A percentile compares a stretch with the other conserved stretches of the same genome.
Conservation (phyloP, 257 asterid genomes). For the Coffea eugenioides region DNA sequence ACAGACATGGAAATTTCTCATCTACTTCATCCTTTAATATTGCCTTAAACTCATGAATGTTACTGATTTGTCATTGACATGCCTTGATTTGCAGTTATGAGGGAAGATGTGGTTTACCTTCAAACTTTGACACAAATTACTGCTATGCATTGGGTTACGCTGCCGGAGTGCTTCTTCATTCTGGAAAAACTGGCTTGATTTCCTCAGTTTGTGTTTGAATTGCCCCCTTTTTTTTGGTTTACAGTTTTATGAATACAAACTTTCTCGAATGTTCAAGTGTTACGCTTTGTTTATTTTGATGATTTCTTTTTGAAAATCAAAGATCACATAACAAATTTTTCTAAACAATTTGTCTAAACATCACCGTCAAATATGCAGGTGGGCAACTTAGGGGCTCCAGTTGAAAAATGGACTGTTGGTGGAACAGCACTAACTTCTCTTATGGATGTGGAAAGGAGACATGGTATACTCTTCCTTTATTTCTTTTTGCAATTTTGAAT, state of each 20-base stretch:
- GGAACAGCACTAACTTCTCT: slow-evolving; percentile 93
- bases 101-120: slow-evolving; percentile 97
- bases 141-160: slow-evolving; percentile 77
- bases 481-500: slow-evolving; percentile 1
- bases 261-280: background rate
- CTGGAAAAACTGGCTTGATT: slow-evolving; percentile 86
- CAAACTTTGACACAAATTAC: slow-evolving; percentile 86
- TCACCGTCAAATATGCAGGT: slow-evolving; percentile 40
- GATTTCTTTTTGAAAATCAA: background rate
- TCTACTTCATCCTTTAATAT: background rate
- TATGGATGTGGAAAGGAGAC: slow-evolving; percentile 99
- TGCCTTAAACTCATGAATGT: background rate
- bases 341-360: background rate
- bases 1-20: slow-evolving; percentile 12
- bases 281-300: background rate
- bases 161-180: slow-evolving; percentile 79
- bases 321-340: background rate
- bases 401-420: slow-evolving; percentile 90
- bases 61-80: background rate
- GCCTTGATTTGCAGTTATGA: slow-evolving; percentile 52
- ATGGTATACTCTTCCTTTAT: slow-evolving; percentile 45
- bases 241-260: too few species aligned
- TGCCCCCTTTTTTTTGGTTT: slow-evolving; percentile 5
- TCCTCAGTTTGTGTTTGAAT: slow-evolving; percentile 51
- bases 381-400: slow-evolving; percentile 91